Evolutionary conservation across 768 basidiomycete genomes (phyloP).

Genomic region (Tylopilus felleus): DNA sequence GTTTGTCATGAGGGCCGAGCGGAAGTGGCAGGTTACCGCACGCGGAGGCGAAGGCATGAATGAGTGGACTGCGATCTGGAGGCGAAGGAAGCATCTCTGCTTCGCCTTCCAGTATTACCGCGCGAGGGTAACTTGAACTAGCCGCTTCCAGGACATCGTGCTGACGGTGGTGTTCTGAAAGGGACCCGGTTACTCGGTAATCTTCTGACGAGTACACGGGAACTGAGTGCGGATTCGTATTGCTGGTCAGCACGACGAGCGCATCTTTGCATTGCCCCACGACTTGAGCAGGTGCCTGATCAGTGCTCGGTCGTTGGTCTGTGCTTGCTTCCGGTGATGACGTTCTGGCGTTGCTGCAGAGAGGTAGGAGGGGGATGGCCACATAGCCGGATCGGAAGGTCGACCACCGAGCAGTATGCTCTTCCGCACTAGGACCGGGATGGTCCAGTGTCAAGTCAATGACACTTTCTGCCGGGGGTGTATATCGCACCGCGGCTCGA

Average conservation of each 20-base stretch:
- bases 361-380: conserved; percentile 10
- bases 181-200: no score
- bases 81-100: neutral
- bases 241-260: neutral
- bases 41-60: neutral
- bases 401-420: conserved; percentile 15
- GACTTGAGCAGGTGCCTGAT: neutral
- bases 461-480: neutral
- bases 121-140: neutral
- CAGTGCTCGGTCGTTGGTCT: neutral
- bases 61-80: neutral
- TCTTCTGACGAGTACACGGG: neutral
- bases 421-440: neutral
- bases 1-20: conserved; percentile 35
- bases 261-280: neutral
- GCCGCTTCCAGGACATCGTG: neutral
- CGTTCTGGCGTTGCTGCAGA: neutral
- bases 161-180: neutral
- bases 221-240: neutral
- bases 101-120: neutral
- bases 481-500: neutral
- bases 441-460: conserved; percentile 9
- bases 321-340: neutral
- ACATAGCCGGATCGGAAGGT: conserved; percentile 28
- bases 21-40: conserved; percentile 11